Evolutionary conservation across 768 basidiomycete species (phyloP).

Genomic region (Galerina marginata): DNA sequence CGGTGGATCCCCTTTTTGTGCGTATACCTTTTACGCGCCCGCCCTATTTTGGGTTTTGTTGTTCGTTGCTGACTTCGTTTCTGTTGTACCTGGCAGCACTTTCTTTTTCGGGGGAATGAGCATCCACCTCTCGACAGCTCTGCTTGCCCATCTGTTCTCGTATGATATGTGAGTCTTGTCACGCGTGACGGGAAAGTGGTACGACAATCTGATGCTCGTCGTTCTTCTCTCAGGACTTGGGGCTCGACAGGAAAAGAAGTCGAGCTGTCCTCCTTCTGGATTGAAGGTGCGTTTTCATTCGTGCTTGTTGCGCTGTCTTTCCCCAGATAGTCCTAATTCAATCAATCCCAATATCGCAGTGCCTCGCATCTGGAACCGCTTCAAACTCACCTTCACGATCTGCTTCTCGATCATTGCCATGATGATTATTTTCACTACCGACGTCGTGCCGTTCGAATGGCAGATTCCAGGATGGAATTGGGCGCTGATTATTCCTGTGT

Average conservation of each 20-base stretch:
- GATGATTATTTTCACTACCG: conserved; percentile 65
- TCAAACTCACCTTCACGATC: conserved; percentile 74
- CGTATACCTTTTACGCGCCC: conserved; percentile 29
- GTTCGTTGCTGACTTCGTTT: conserved; percentile 2
- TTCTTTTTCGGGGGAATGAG: conserved; percentile 82
- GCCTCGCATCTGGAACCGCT: conserved; percentile 80
- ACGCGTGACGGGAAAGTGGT: background rate
- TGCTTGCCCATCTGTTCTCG: conserved; percentile 72
- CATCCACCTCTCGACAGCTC: conserved; percentile 70
- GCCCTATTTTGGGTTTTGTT: conserved; percentile 3
- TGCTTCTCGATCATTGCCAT: conserved; percentile 62
- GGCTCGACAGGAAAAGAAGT: conserved; percentile 78
- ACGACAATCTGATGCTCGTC: conserved; percentile 4
- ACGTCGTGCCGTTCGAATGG: conserved; percentile 68
- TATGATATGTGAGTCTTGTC: conserved; percentile 53
- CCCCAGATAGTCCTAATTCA: background rate
- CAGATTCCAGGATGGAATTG: conserved; percentile 66
- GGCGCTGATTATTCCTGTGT: conserved; percentile 78
- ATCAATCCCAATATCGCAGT: conserved; percentile 40
- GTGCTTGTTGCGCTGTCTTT: background rate
- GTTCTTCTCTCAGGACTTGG: conserved; percentile 48
- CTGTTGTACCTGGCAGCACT: conserved; percentile 44
- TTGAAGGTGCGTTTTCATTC: conserved; percentile 47
- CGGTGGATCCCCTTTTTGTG: conserved; percentile 78
- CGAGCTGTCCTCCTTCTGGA: conserved; percentile 87